A percentile compares a stretch with the other conserved stretches of the same genome.
Evolutionary conservation across 768 basidiomycete genomes (phyloP).

Genomic region (Suillus spraguei): DNA sequence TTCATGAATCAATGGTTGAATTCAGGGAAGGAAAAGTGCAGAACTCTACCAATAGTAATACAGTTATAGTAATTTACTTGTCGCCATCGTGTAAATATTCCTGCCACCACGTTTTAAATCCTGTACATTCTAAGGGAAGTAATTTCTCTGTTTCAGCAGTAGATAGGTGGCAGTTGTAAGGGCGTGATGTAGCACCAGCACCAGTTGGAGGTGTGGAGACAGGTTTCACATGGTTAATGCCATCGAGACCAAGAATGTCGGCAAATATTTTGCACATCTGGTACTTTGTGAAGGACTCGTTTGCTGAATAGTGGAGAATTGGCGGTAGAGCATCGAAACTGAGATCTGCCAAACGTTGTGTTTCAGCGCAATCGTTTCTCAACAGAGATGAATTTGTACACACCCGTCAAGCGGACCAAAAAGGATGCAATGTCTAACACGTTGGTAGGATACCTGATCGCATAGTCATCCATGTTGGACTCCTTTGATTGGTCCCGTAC

Average conservation of each 20-base stretch:
- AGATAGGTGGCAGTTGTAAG: slow-evolving; percentile 79
- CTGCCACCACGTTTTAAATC: slow-evolving; percentile 89
- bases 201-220: slow-evolving; percentile 69
- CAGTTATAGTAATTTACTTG: slow-evolving; percentile 13
- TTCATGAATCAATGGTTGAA: background rate
- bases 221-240: slow-evolving; percentile 71
- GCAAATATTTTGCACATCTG: slow-evolving; percentile 86
- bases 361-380: background rate
- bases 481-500: slow-evolving; percentile 84
- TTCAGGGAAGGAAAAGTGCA: background rate
- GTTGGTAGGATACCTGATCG: slow-evolving; percentile 91
- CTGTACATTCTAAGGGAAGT: slow-evolving; percentile 55
- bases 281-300: slow-evolving; percentile 89
- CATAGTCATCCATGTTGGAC: slow-evolving; percentile 97
- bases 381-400: slow-evolving; percentile 20
- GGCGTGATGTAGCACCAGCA: slow-evolving; percentile 69
- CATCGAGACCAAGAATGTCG: slow-evolving; percentile 62
- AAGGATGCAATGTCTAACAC: slow-evolving; percentile 86
- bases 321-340: slow-evolving; percentile 50
- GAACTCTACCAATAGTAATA: background rate
- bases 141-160: slow-evolving; percentile 75
- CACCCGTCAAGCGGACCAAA: slow-evolving; percentile 75
- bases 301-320: slow-evolving; percentile 84
- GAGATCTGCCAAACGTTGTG: slow-evolving; percentile 31
- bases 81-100: slow-evolving; percentile 39